phyloP scores from a whole-genome alignment of 352 stramenopile species.

The Blastocystis hominis region DNA sequence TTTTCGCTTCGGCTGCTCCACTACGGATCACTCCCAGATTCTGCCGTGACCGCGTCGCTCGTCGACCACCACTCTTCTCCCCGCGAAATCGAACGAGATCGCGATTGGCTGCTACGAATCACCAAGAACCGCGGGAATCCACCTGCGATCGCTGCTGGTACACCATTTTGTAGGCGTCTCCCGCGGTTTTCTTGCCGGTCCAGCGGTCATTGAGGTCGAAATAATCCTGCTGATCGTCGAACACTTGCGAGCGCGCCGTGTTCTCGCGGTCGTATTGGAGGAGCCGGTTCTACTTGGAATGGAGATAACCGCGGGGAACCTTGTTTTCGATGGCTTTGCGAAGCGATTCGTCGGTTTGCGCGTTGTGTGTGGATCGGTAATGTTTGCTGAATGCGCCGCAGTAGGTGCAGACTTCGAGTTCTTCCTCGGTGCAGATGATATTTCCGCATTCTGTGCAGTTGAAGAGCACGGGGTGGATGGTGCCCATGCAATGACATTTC shows the following conservation, averaged over 20 bases:
- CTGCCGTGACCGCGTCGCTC: background rate
- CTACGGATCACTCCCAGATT: background rate
- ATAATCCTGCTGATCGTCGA: conserved; percentile 38
- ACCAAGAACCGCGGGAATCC: no score
- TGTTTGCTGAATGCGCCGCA: conserved; percentile 25
- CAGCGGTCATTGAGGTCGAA: conserved; percentile 38
- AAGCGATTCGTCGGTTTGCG: background rate
- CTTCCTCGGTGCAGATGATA: conserved; percentile 37
- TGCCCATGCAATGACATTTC: conserved; percentile 28
- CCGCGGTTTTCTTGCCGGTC: background rate
- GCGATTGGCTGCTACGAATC: conserved; percentile 21
- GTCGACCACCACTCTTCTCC: conserved; percentile 9
- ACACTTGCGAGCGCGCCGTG: conserved; percentile 31
- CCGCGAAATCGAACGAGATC: conserved; percentile 42
- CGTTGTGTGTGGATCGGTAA: background rate
- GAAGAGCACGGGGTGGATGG: conserved; percentile 30
- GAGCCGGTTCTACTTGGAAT: background rate
- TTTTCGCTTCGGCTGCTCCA: background rate
- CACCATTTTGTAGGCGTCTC: conserved; percentile 11
- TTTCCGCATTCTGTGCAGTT: conserved; percentile 38
- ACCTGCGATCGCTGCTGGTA: conserved; percentile 32
- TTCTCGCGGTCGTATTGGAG: conserved; percentile 38
- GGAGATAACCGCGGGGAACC: background rate
- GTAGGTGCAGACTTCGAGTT: conserved; percentile 39
- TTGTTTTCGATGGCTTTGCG: conserved; percentile 39